Evolutionary conservation across 164 flowering plant species (phyloP).

Genomic region (Nymphaea thermarum): DNA sequence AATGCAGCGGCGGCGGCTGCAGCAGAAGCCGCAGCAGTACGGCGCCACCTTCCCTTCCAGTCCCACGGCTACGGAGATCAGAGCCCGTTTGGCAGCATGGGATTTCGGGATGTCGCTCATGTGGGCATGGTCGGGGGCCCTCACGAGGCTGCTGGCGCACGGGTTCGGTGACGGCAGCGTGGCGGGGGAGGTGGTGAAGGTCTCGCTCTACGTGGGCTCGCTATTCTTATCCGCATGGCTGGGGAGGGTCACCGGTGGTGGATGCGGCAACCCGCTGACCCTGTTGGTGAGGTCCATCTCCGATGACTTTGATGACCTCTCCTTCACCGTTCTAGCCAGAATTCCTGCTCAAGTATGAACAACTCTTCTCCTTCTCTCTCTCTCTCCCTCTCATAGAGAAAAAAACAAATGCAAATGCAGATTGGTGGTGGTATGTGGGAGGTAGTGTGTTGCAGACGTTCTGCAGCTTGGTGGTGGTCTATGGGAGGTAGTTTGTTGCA

Average conservation of each 20-base stretch:
- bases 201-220: slow-evolving; percentile 20
- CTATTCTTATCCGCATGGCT: slow-evolving; percentile 63
- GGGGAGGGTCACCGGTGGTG: slow-evolving; percentile 39
- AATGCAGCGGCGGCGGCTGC: too few species aligned
- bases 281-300: slow-evolving; percentile 37
- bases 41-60: too few species aligned
- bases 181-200: slow-evolving; percentile 30
- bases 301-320: slow-evolving; percentile 38
- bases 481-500: background rate
- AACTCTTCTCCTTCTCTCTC: background rate
- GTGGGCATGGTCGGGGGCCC: slow-evolving; percentile 71
- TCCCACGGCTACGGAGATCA: background rate
- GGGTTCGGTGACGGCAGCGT: slow-evolving; percentile 26
- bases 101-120: slow-evolving; percentile 54
- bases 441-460: background rate
- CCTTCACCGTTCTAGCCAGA: slow-evolving; percentile 40
- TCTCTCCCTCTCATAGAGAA: background rate
- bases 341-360: slow-evolving; percentile 60
- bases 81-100: background rate
- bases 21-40: too few species aligned
- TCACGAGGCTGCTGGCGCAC: slow-evolving; percentile 34
- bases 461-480: background rate
- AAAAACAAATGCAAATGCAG: too few species aligned
- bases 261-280: slow-evolving; percentile 55
- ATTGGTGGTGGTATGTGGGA: background rate